Percentiles rank a stretch among this genome's conserved stretches.
Evolutionary conservation across 2,329 filamentous ascomycete species (phyloP).

Genomic region (Fusarium verticillioides): DNA sequence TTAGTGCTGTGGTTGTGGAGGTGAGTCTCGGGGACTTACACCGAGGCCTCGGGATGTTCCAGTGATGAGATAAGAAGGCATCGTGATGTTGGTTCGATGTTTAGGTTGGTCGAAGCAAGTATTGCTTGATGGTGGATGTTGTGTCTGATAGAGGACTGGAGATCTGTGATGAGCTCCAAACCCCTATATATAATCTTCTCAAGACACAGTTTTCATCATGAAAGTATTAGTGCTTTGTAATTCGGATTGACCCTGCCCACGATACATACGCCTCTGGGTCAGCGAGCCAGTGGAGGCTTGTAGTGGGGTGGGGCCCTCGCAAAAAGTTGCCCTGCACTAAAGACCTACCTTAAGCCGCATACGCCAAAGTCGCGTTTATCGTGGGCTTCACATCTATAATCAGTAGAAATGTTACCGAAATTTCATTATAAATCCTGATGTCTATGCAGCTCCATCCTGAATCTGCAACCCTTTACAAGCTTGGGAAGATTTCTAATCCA

Average conservation of each 20-base stretch:
- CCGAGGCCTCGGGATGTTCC: conserved; percentile 39
- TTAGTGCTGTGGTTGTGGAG: fast-evolving
- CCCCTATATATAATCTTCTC: neutral
- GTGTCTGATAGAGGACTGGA: fast-evolving
- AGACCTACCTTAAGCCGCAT: fast-evolving
- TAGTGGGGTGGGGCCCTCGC: conserved; percentile 14
- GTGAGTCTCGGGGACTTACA: neutral
- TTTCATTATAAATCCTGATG: too few species aligned
- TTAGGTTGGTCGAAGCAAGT: neutral
- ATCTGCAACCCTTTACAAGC: too few species aligned
- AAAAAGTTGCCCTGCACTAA: conserved; percentile 8
- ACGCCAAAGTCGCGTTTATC: too few species aligned
- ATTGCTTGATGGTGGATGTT: too few species aligned
- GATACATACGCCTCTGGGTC: neutral
- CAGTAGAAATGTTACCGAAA: too few species aligned
- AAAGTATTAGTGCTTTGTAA: conserved; percentile 13
- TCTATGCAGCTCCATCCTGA: too few species aligned
- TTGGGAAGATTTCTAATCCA: too few species aligned
- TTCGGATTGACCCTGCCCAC: neutral
- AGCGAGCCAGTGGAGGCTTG: neutral
- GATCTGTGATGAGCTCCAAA: neutral
- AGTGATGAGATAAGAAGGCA: conserved; percentile 33
- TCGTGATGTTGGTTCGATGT: neutral
- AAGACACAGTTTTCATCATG: neutral
- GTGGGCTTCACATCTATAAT: too few species aligned